Conservation (phyloP, 2,329 filamentous ascomycete species). For the Xylariaceae sp. region DNA sequence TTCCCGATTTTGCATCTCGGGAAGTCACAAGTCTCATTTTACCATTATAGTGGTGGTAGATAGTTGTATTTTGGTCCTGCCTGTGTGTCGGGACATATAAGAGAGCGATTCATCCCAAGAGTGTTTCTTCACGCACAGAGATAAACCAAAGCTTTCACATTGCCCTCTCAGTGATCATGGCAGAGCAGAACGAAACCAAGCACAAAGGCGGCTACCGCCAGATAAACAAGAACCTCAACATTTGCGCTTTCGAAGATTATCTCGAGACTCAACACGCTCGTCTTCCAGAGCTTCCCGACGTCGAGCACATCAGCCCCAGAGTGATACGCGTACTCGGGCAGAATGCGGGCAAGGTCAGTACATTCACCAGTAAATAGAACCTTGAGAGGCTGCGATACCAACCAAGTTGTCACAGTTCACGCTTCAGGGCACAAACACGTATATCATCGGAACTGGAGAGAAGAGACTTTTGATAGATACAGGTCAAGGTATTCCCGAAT, state of each 20-base stretch:
- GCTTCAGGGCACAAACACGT: constrained; percentile 69
- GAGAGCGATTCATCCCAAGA: too few relatives aligned
- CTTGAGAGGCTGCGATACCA: background rate
- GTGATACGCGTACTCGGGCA: constrained; percentile 42
- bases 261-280: constrained; percentile 35
- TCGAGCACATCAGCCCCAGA: constrained; percentile 38
- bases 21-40: too few relatives aligned
- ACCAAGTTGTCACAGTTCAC: constrained; percentile 39
- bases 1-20: too few relatives aligned
- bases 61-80: too few relatives aligned
- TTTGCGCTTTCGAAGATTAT: constrained; percentile 46
- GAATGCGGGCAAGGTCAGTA: constrained; percentile 39
- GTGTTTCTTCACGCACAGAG: too few relatives aligned
- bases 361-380: background rate
- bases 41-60: too few relatives aligned
- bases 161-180: background rate
- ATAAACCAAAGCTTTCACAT: too few relatives aligned
- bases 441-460: constrained; percentile 63
- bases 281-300: constrained; percentile 35
- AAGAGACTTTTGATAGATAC: constrained; percentile 68
- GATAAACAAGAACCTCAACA: constrained; percentile 45
- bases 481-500: constrained; percentile 61
- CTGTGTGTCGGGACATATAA: too few relatives aligned
- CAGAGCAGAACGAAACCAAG: background rate
- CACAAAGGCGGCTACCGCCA: constrained; percentile 36